These are phyloP conservation scores for Linderniella brevidens DNA, from an alignment of 257 asterid species.

Conservation along the genomic window DNA sequence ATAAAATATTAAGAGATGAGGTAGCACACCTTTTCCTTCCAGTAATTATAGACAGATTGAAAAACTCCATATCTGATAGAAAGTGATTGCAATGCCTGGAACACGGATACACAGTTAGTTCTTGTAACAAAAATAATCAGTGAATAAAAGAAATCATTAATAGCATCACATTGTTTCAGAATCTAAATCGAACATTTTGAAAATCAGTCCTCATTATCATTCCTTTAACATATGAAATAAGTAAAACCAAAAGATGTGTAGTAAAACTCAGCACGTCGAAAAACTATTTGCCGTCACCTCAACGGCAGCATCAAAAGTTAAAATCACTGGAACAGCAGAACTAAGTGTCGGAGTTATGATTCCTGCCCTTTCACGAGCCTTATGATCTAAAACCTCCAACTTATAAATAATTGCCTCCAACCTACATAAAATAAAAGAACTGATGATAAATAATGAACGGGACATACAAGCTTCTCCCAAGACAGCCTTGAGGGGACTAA, in stretches of 20 bases:
- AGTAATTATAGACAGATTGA: constrained; percentile 77
- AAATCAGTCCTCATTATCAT: too few species aligned
- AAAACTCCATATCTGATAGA: constrained; percentile 84
- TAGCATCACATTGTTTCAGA: too few species aligned
- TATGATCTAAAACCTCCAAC: constrained; percentile 87
- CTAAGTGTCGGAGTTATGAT: constrained; percentile 63
- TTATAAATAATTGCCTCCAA: constrained; percentile 68
- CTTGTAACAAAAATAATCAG: too few species aligned
- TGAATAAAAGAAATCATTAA: too few species aligned
- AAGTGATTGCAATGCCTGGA: constrained; percentile 76
- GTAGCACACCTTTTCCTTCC: constrained; percentile 78
- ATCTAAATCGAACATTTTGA: too few species aligned
- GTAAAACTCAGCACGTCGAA: constrained; percentile 2
- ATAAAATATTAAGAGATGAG: not conserved
- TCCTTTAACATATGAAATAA: not conserved
- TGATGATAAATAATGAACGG: not conserved
- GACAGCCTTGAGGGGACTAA: too few species aligned
- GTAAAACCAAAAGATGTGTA: not conserved
- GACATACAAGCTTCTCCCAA: too few species aligned
- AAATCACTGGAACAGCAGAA: constrained; percentile 73
- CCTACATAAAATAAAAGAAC: constrained; percentile 28
- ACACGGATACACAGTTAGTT: constrained; percentile 1
- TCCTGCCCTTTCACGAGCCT: constrained; percentile 99
- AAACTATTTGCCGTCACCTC: constrained; percentile 42
- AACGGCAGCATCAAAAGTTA: constrained; percentile 85